Percentiles rank a stretch among this genome's conserved stretches.
Conservation (phyloP, 2,329 filamentous ascomycete genomes). For the Ophiostoma sp. region DNA sequence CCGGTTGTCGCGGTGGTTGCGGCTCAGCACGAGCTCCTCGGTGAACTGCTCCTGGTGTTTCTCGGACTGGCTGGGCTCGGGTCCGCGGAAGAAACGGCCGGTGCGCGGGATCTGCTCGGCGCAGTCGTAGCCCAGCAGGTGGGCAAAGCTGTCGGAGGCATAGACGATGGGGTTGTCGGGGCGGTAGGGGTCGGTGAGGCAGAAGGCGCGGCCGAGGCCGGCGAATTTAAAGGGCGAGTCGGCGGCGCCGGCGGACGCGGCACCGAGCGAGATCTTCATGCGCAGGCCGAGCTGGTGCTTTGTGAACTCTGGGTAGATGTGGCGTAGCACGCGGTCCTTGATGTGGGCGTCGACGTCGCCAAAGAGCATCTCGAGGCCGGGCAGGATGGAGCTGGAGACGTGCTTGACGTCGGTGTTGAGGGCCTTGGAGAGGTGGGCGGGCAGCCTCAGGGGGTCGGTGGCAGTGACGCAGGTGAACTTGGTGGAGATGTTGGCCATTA, state of each 20-base stretch:
- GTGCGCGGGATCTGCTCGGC: constrained; percentile 45
- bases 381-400: constrained; percentile 41
- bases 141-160: constrained; percentile 47
- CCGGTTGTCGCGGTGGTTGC: constrained; percentile 43
- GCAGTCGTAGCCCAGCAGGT: constrained; percentile 43
- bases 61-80: constrained; percentile 38
- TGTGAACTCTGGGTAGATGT: constrained; percentile 48
- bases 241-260: constrained; percentile 29
- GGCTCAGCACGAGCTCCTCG: constrained; percentile 40
- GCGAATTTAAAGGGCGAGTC: constrained; percentile 29
- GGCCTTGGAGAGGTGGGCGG: constrained; percentile 37
- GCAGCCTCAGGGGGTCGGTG: constrained; percentile 40
- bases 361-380: constrained; percentile 42
- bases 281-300: constrained; percentile 45
- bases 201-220: constrained; percentile 55
- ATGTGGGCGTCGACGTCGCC: constrained; percentile 38
- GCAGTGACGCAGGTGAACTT: constrained; percentile 38
- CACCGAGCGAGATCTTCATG: constrained; percentile 42
- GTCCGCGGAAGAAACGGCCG: constrained; percentile 46
- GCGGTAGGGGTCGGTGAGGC: constrained; percentile 48
- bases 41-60: constrained; percentile 33
- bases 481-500: constrained; percentile 37
- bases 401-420: constrained; percentile 46
- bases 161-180: constrained; percentile 48
- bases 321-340: constrained; percentile 39